These are phyloP conservation scores for Scenedesmus sp. DNA, from an alignment of 163 green algal species.

Conservation along the genomic window DNA sequence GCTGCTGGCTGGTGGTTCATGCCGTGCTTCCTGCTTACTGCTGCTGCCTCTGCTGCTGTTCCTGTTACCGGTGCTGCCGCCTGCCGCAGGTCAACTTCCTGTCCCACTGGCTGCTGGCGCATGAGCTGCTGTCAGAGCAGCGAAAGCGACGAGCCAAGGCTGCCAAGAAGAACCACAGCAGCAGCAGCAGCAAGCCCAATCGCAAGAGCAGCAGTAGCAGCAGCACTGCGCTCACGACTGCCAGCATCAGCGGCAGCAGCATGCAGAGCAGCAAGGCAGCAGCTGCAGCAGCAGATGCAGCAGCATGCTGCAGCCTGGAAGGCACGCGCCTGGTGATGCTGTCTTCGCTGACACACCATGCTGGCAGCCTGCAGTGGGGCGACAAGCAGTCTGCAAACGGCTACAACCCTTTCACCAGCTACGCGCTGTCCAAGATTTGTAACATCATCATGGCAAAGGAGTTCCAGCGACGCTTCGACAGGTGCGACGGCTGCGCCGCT, in stretches of 20 bases:
- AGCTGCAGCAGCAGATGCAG: neutral
- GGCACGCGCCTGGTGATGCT: slow-evolving; percentile 66
- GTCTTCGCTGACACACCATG: slow-evolving; percentile 66
- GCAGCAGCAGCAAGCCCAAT: neutral
- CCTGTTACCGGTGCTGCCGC: too few species aligned
- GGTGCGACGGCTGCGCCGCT: slow-evolving; percentile 23
- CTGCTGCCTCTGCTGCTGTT: neutral
- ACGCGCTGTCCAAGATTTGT: slow-evolving; percentile 65
- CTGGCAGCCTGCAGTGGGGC: slow-evolving; percentile 65
- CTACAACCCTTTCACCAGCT: slow-evolving; percentile 67
- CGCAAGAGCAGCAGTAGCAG: neutral
- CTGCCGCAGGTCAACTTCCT: slow-evolving; percentile 72
- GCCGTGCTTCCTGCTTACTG: neutral
- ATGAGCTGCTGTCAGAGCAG: slow-evolving; percentile 65
- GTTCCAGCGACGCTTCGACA: slow-evolving; percentile 66
- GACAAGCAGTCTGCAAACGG: slow-evolving; percentile 55
- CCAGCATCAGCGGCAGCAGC: slow-evolving; percentile 7
- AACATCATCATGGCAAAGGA: slow-evolving; percentile 57
- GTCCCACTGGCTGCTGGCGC: slow-evolving; percentile 69
- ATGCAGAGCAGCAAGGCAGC: neutral
- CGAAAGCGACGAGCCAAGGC: slow-evolving; percentile 18
- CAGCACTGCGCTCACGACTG: neutral
- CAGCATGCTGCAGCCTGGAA: neutral
- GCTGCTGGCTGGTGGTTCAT: neutral
- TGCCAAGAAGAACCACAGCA: neutral